Conservation (phyloP, 352 stramenopile species). For the Phytophthora hybrid region DNA sequence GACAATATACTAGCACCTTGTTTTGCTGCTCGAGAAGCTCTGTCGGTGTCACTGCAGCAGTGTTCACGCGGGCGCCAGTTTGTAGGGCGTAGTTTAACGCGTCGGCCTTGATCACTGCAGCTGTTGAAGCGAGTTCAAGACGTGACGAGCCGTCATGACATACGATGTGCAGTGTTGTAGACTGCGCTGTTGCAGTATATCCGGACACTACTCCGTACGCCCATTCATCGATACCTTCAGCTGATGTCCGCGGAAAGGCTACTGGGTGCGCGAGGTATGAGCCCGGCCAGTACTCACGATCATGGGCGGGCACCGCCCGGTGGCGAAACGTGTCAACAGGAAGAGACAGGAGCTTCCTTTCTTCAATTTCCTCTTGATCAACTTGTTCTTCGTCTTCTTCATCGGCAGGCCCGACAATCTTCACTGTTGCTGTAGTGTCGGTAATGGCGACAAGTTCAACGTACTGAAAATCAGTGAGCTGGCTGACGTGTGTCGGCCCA, state of each 20-base stretch:
- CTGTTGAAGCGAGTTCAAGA: neutral
- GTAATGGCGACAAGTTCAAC: neutral
- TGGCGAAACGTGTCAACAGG: conserved; percentile 1
- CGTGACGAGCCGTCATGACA: neutral
- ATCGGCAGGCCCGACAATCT: neutral
- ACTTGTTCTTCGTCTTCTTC: neutral
- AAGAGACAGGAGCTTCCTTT: too few relatives aligned
- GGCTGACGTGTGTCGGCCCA: neutral
- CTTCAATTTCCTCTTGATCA: too few relatives aligned
- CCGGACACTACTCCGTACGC: conserved; percentile 9
- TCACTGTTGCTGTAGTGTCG: neutral
- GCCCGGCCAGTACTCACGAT: neutral
- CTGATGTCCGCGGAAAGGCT: neutral
- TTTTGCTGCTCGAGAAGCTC: conserved; percentile 16
- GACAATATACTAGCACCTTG: neutral
- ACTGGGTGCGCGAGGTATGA: conserved; percentile 5
- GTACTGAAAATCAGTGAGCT: neutral
- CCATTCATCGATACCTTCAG: conserved; percentile 7
- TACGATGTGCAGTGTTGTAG: neutral
- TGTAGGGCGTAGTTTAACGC: conserved; percentile 16
- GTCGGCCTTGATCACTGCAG: conserved; percentile 6
- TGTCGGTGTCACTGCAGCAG: neutral
- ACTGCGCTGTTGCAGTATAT: neutral
- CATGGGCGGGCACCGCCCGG: neutral
- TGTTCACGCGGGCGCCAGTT: neutral